phyloP scores from a whole-genome alignment of 371 early-diverging fungal species.

The Circinella minor region DNA sequence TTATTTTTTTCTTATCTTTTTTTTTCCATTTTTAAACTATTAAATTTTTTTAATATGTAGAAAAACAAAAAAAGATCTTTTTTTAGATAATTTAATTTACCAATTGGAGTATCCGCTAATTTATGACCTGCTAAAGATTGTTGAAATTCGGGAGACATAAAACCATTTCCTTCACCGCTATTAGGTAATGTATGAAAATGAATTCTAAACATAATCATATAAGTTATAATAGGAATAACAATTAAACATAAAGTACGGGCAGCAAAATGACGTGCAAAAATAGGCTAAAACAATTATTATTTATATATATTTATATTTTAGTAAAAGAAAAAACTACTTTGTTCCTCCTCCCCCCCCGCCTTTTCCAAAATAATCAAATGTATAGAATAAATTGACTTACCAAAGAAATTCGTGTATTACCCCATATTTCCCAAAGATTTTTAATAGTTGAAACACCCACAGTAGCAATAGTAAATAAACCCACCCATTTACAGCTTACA shows the following conservation, averaged over 20 bases:
- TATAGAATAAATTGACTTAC: conserved; percentile 29
- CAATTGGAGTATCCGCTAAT: conserved; percentile 58
- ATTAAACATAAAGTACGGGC: conserved; percentile 85
- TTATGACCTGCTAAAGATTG: conserved; percentile 83
- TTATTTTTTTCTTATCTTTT: neutral
- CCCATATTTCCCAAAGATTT: conserved; percentile 94
- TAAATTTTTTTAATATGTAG: too few relatives aligned
- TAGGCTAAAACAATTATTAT: too few relatives aligned
- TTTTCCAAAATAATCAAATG: too few relatives aligned
- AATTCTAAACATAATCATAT: conserved; percentile 85
- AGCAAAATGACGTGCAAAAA: conserved; percentile 74
- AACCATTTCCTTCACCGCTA: conserved; percentile 94
- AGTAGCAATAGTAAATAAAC: conserved; percentile 85
- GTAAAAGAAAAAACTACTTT: neutral
- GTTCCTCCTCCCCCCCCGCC: too few relatives aligned
- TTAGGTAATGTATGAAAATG: conserved; percentile 86
- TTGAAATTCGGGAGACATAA: conserved; percentile 95
- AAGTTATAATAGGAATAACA: conserved; percentile 81
- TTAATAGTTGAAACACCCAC: conserved; percentile 84
- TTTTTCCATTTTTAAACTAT: neutral
- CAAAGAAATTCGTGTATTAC: conserved; percentile 64
- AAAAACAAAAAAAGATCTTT: neutral
- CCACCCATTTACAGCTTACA: conserved; percentile 90
- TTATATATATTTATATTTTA: too few relatives aligned
- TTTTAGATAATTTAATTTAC: conserved; percentile 18